These are phyloP conservation scores for Nitzschia sp. DNA, from an alignment of 108 stramenopile genomes.

Conservation along the genomic window DNA sequence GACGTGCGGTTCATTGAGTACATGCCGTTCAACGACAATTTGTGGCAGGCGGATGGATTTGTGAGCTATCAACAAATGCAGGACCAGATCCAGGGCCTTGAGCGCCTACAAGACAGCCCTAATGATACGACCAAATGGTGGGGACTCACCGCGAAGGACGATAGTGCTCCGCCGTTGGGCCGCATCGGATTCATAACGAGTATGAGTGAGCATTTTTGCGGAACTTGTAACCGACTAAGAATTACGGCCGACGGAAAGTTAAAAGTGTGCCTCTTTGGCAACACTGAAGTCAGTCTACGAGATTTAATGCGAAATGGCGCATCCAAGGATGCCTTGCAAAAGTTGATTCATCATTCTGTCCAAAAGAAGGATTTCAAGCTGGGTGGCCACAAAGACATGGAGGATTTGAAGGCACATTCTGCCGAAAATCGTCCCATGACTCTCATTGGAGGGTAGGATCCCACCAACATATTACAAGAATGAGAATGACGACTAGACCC, in stretches of 20 bases:
- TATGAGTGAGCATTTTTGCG: conserved; percentile 98
- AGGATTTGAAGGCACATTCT: conserved; percentile 72
- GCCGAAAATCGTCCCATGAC: conserved; percentile 94
- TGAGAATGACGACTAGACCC: too few species aligned
- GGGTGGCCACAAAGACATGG: conserved; percentile 88
- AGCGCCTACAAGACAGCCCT: conserved; percentile 70
- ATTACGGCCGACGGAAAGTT: conserved; percentile 97
- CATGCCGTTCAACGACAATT: conserved; percentile 99
- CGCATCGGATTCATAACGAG: conserved; percentile 97
- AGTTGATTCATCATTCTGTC: conserved; percentile 66
- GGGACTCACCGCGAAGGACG: conserved; percentile 26
- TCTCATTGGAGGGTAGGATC: conserved; percentile 89
- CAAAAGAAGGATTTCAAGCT: conserved; percentile 82
- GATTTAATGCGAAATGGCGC: conserved; percentile 73
- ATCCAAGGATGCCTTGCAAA: conserved; percentile 56
- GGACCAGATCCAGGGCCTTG: conserved; percentile 36
- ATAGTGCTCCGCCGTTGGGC: conserved; percentile 6
- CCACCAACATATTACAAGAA: too few species aligned
- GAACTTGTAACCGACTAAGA: conserved; percentile 95
- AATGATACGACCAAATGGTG: conserved; percentile 99
- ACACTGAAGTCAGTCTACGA: conserved; percentile 83
- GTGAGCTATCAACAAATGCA: conserved; percentile 89
- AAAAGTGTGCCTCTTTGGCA: conserved; percentile 96
- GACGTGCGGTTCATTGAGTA: conserved; percentile 98
- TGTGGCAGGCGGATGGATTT: conserved; percentile 80